Base-by-base conservation (phyloP, 148 eudicot genomes). In the Cornus florida region DNA sequence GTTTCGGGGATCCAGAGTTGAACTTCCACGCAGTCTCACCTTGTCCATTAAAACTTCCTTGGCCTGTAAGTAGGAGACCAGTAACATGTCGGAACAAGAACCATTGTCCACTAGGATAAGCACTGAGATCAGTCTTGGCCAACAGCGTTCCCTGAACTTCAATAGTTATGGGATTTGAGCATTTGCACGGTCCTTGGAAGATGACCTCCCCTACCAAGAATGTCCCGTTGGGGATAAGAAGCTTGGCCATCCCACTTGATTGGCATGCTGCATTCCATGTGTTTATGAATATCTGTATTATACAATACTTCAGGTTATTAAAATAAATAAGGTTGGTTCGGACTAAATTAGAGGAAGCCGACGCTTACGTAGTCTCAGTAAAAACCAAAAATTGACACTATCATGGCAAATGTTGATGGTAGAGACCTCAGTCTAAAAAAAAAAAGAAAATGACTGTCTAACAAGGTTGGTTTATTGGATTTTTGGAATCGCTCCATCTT, bases 251-350 rank as follows among this genome's bases (percentile, higher is more conserved):
- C 7, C 84, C 89, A 0, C 16, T n/a, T 10, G 79, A 67, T 0
- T 83, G 5, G 80, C 97, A 93, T 67, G 95, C 97, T 16, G 79
- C 77, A 4, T 16, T 74, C 95, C 95, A 93, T 74, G 95, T 86
- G 67, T 20, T 70, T 12, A 71, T 79, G 9, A 93, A 65, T 2
- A 79, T 81, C 97, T 93, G 75, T 73, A 35, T 35, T 35, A 4
- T 35, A 35, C 38, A 35, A 35, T 35, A 35, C 5, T 35, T 35
- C 4, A 35, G 38, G 38, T 35, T 4, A 35, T 35, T 35, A 35
- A 35, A 4, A 35, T 35, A 0, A 35, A 35, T 35, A 35, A 35
- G 38, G 38, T 4, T 35, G 38, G 38, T 35, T 35, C 1, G 5
- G 38, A 35, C 38, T 35, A 35, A 35, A 35, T 35, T 2, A 35